Conservation (phyloP, 306 rosid genomes). For the Prunus salicina region DNA sequence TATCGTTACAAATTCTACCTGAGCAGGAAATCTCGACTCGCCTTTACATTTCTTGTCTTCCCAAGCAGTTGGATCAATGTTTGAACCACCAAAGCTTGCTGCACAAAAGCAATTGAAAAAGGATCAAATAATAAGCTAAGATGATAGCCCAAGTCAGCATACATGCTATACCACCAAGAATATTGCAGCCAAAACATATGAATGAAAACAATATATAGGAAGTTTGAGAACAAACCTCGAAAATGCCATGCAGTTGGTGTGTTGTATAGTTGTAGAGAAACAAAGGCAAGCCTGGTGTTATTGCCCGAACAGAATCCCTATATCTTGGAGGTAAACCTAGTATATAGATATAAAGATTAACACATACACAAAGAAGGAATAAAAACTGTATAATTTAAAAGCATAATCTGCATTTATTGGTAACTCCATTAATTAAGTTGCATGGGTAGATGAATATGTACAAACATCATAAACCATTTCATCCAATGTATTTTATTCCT, state of each 20-base stretch:
- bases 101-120: constrained; percentile 24
- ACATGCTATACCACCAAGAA: not conserved
- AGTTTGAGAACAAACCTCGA: constrained; percentile 58
- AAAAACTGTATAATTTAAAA: not conserved
- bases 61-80: constrained; percentile 99
- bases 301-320: constrained; percentile 93
- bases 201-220: not conserved
- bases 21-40: constrained; percentile 98
- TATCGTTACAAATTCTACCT: constrained; percentile 50
- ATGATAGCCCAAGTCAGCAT: not conserved
- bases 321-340: constrained; percentile 96
- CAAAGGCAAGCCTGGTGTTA: constrained; percentile 88
- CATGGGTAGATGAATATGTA: not conserved
- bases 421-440: not conserved
- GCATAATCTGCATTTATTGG: not conserved
- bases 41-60: constrained; percentile 99
- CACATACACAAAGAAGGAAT: not conserved
- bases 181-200: not conserved
- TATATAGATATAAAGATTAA: constrained; percentile 24
- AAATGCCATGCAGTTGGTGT: constrained; percentile 94
- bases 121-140: not conserved
- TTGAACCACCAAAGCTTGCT: constrained; percentile 95
- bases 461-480: not conserved
- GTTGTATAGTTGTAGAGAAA: constrained; percentile 96
- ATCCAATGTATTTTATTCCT: not conserved